Percentiles rank a stretch among this genome's conserved stretches.
Conservation (phyloP, 2,329 filamentous ascomycete species). For the Cordyceps pruinosa region DNA sequence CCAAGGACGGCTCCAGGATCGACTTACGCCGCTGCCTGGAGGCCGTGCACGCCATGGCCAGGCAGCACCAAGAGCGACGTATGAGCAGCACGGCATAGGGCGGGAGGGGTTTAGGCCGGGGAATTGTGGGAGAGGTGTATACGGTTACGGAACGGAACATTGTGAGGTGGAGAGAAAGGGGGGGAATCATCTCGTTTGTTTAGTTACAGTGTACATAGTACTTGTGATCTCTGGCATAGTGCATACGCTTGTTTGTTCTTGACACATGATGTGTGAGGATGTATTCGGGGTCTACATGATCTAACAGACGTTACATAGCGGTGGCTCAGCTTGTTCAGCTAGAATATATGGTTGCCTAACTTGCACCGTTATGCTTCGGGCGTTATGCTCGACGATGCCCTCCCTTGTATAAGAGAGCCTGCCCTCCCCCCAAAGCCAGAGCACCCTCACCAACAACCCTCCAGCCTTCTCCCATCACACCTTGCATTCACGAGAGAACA, state of each 20-base stretch:
- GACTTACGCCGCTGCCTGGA: constrained; percentile 42
- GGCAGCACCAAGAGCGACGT: too few relatives aligned
- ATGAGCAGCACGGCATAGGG: not conserved
- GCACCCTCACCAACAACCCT: too few relatives aligned
- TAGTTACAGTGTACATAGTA: not conserved
- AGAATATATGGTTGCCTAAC: too few relatives aligned
- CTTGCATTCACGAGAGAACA: too few relatives aligned
- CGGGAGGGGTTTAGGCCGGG: not conserved
- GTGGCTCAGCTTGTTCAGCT: too few relatives aligned
- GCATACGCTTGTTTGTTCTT: not conserved
- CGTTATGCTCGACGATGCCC: too few relatives aligned
- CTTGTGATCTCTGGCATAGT: not conserved
- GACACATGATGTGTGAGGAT: not conserved
- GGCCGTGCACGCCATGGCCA: constrained; percentile 35
- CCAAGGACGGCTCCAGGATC: constrained; percentile 43
- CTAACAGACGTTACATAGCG: too few relatives aligned
- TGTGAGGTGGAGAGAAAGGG: not conserved
- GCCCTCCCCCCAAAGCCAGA: too few relatives aligned
- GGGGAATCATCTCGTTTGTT: not conserved
- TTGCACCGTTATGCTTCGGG: too few relatives aligned
- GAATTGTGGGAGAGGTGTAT: not conserved
- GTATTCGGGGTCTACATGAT: too few relatives aligned
- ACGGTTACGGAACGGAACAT: not conserved
- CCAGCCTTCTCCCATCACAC: too few relatives aligned
- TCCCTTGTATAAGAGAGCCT: too few relatives aligned